Evolutionary conservation across 1,284 basidiomycete genomes (phyloP).

Genomic region (Cutaneotrichosporon dermatis): DNA sequence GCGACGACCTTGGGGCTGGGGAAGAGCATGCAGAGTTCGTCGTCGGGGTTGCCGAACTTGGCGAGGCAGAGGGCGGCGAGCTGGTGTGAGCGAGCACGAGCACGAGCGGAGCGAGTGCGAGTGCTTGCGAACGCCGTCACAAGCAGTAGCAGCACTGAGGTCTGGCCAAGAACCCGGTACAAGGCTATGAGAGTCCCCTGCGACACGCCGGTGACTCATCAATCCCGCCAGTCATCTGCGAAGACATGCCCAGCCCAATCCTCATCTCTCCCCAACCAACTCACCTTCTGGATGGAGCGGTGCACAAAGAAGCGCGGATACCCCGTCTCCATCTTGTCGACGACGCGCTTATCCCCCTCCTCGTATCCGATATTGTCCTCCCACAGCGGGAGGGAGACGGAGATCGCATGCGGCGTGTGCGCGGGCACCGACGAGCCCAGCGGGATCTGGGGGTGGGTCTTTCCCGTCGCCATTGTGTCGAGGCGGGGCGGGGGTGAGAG

Average conservation of each 20-base stretch:
- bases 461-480: background rate
- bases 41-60: conserved; percentile 67
- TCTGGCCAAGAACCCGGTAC: no score
- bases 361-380: conserved; percentile 90
- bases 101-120: no score
- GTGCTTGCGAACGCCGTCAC: no score
- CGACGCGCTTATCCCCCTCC: conserved; percentile 78
- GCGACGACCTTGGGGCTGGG: conserved; percentile 68
- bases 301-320: conserved; percentile 98
- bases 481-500: no score
- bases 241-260: no score
- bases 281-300: conserved; percentile 76
- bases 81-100: conserved; percentile 48
- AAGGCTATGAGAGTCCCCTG: no score
- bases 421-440: conserved; percentile 51
- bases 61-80: conserved; percentile 69
- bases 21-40: conserved; percentile 67
- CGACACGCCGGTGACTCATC: no score
- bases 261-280: conserved; percentile 20
- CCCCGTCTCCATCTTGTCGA: conserved; percentile 81
- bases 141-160: no score
- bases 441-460: conserved; percentile 29
- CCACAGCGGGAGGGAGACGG: conserved; percentile 93
- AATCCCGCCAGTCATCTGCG: no score
- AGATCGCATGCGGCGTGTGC: conserved; percentile 75